These are phyloP conservation scores for Phascolomyces articulosus DNA, from an alignment of 371 early-diverging fungal genomes.

Conservation along the genomic window DNA sequence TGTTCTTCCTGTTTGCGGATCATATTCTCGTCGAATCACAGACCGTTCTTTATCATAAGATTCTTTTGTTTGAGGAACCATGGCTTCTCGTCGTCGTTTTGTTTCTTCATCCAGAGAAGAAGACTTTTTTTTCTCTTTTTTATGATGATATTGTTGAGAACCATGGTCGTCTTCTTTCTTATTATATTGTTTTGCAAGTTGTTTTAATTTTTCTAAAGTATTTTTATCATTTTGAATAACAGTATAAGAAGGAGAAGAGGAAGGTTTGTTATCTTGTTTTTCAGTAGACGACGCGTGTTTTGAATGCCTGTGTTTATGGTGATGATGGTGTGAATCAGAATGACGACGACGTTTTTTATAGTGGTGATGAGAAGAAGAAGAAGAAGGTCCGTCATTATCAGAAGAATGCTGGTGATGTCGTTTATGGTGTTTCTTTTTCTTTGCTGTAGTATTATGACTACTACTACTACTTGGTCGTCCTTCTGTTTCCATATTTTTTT, in stretches of 20 bases:
- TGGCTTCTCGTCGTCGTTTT: constrained; percentile 2
- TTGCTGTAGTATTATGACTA: too few relatives aligned
- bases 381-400: too few relatives aligned
- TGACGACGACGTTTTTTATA: too few relatives aligned
- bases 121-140: background rate
- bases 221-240: background rate
- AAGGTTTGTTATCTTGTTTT: too few relatives aligned
- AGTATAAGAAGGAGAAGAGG: too few relatives aligned
- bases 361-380: too few relatives aligned
- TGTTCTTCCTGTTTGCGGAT: constrained; percentile 50
- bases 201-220: background rate
- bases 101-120: background rate
- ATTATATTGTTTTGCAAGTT: background rate
- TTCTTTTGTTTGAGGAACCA: constrained; percentile 44
- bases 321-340: too few relatives aligned
- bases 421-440: too few relatives aligned
- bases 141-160: too few relatives aligned
- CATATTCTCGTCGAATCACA: constrained; percentile 37
- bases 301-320: background rate
- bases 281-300: background rate
- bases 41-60: constrained; percentile 42
- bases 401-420: too few relatives aligned
- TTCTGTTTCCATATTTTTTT: background rate
- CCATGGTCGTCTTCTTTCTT: too few relatives aligned
- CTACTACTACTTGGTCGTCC: too few relatives aligned